Evolutionary conservation across 257 asterid species (phyloP).

Genomic region (Nicotiana tabacum): DNA sequence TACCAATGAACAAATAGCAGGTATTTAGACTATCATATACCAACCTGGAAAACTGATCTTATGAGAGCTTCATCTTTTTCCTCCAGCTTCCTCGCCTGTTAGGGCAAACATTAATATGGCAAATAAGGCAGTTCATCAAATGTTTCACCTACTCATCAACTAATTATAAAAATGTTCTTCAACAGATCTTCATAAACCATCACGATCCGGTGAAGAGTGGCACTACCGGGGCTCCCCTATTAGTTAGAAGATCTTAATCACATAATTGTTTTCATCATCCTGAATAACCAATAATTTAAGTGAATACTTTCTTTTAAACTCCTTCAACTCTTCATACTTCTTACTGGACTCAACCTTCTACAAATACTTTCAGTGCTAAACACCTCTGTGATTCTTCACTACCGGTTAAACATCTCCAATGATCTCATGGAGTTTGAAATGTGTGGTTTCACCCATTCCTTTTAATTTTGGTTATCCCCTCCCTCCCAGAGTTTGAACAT

Average conservation of each 20-base stretch:
- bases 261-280: background rate
- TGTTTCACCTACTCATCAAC: background rate
- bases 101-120: background rate
- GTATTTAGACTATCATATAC: background rate
- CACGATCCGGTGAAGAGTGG: background rate
- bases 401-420: background rate
- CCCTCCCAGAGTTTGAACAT: background rate
- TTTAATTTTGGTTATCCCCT: no score
- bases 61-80: conserved; percentile 79
- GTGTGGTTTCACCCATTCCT: background rate
- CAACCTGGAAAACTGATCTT: conserved; percentile 48
- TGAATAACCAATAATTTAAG: background rate
- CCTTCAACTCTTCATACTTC: background rate
- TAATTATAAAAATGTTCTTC: background rate
- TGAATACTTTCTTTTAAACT: background rate
- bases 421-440: background rate
- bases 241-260: background rate
- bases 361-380: background rate
- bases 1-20: background rate
- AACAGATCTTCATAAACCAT: background rate
- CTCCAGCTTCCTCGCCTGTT: conserved; percentile 50
- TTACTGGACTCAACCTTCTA: background rate
- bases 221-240: background rate
- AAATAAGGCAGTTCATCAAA: background rate
- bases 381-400: background rate